These are phyloP conservation scores for Rhynchospora pubera DNA, from an alignment of 176 grass and related monocot species.

Conservation along the genomic window DNA sequence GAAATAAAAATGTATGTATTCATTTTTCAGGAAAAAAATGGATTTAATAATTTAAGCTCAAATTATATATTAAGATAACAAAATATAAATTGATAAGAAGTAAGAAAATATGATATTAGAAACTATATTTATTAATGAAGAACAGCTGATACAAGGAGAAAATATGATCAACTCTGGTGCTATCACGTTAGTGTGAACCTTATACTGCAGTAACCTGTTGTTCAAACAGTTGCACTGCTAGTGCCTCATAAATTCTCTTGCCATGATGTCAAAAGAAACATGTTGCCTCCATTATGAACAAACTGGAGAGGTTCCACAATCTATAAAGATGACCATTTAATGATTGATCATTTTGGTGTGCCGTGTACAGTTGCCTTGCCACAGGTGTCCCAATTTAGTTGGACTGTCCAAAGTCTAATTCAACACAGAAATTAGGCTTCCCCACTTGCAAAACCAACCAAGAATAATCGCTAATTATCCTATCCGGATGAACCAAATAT, in stretches of 20 bases:
- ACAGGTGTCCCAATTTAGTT: background rate
- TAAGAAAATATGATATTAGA: too few species aligned
- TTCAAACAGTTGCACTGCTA: background rate
- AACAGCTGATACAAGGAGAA: background rate
- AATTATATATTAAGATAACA: too few species aligned
- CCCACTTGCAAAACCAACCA: background rate
- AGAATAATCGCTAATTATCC: background rate
- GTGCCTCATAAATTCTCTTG: background rate
- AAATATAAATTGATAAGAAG: background rate
- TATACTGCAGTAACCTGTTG: background rate
- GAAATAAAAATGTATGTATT: background rate
- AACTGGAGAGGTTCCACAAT: constrained; percentile 4
- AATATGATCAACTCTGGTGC: background rate
- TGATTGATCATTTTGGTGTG: background rate
- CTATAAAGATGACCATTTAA: background rate
- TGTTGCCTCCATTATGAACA: background rate
- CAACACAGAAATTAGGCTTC: background rate
- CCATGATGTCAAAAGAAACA: background rate
- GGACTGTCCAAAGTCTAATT: background rate
- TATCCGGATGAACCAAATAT: background rate
- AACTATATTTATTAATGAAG: background rate
- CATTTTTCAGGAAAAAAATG: background rate
- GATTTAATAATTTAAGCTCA: background rate
- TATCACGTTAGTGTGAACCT: background rate
- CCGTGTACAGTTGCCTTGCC: background rate